phyloP scores from a whole-genome alignment of 2,329 filamentous ascomycete species.

The Lachnellula subtilissima region DNA sequence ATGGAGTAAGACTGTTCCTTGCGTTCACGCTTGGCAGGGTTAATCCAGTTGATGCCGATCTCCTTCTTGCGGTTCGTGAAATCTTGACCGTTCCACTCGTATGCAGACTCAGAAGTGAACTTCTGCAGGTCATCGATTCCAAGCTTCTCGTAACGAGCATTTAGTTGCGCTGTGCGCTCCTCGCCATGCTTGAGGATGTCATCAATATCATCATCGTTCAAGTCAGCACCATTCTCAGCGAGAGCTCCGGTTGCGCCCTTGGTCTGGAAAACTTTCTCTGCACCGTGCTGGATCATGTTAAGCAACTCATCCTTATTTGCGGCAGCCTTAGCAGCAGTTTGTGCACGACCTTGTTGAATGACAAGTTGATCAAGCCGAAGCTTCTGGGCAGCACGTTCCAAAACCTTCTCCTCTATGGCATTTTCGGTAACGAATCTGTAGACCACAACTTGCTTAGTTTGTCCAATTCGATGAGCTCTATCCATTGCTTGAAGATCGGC shows the following conservation, averaged over 20 bases:
- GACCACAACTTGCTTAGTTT: slow-evolving; percentile 95
- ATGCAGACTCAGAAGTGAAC: slow-evolving; percentile 94
- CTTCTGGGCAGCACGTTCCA: slow-evolving; percentile 95
- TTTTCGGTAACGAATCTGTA: slow-evolving; percentile 98
- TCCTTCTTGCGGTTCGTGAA: slow-evolving; percentile 91
- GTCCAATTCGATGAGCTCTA: slow-evolving; percentile 94
- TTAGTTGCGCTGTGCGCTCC: slow-evolving; percentile 81
- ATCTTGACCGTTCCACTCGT: slow-evolving; percentile 98
- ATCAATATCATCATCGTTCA: slow-evolving; percentile 89
- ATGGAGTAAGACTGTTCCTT: slow-evolving; percentile 98
- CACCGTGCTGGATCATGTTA: slow-evolving; percentile 97
- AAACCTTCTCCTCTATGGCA: slow-evolving; percentile 95
- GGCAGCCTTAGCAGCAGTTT: slow-evolving; percentile 83
- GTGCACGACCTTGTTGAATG: slow-evolving; percentile 93
- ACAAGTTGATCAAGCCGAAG: slow-evolving; percentile 93
- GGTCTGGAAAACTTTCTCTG: slow-evolving; percentile 84
- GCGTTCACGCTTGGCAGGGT: slow-evolving; percentile 94
- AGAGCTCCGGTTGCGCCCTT: slow-evolving; percentile 61
- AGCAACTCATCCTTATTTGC: slow-evolving; percentile 94
- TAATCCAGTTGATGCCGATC: slow-evolving; percentile 93
- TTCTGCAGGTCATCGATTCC: slow-evolving; percentile 97
- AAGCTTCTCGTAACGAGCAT: slow-evolving; percentile 91
- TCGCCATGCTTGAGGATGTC: slow-evolving; percentile 81
- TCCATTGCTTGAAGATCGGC: slow-evolving; percentile 99
- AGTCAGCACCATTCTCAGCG: slow-evolving; percentile 53